phyloP scores from a whole-genome alignment of 1,284 basidiomycete species.

The Sporisorium iseilematis-ciliati region DNA sequence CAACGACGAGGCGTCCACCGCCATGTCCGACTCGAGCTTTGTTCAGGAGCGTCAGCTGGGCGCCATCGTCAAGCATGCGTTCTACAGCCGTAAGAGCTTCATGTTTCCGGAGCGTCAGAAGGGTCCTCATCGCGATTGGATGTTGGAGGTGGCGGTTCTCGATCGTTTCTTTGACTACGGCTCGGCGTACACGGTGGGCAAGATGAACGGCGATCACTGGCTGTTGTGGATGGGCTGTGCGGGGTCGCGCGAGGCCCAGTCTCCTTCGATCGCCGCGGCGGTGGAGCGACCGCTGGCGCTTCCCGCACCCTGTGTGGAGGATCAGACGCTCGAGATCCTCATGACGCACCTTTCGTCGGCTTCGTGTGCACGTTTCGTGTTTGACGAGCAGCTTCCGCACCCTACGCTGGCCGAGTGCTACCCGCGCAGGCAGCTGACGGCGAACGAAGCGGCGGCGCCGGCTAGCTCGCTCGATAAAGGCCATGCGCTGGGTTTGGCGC shows the following conservation, averaged over 20 bases:
- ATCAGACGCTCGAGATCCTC: slow-evolving; percentile 97
- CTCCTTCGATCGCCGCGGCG: slow-evolving; percentile 45
- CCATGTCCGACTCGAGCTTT: slow-evolving; percentile 40
- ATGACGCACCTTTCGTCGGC: slow-evolving; percentile 91
- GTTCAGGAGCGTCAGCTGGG: slow-evolving; percentile 55
- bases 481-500: slow-evolving; percentile 77
- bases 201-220: slow-evolving; percentile 99
- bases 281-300: slow-evolving; percentile 53
- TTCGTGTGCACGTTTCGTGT: slow-evolving; percentile 84
- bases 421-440: slow-evolving; percentile 28
- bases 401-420: slow-evolving; percentile 51
- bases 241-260: slow-evolving; percentile 56
- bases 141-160: slow-evolving; percentile 88
- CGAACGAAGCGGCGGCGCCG: slow-evolving; percentile 15
- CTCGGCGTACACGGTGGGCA: slow-evolving; percentile 95
- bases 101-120: slow-evolving; percentile 98
- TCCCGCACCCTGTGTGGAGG: slow-evolving; percentile 69
- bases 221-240: slow-evolving; percentile 78
- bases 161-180: slow-evolving; percentile 86
- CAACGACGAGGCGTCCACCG: slow-evolving; percentile 29
- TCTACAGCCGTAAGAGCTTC: slow-evolving; percentile 98
- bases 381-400: slow-evolving; percentile 68
- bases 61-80: slow-evolving; percentile 71
- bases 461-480: slow-evolving; percentile 50
- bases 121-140: slow-evolving; percentile 95